These are phyloP conservation scores for Leccinum incarnatum DNA, from an alignment of 768 basidiomycete species.

Conservation along the genomic window DNA sequence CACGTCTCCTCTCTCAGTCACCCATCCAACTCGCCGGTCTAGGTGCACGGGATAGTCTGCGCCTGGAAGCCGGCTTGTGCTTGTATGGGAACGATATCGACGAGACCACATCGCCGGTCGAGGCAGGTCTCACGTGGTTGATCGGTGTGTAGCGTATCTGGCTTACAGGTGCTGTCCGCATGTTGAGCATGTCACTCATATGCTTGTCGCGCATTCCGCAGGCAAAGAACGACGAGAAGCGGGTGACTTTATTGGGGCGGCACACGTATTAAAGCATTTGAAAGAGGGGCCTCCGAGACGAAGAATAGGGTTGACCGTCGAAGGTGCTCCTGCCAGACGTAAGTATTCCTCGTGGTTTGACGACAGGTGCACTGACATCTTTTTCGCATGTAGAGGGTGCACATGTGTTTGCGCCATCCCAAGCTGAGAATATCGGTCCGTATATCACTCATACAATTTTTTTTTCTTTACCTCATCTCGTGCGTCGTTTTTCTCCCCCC, in stretches of 20 bases:
- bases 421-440: conserved; percentile 60
- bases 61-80: conserved; percentile 96
- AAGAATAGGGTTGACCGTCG: conserved; percentile 79
- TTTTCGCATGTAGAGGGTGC: conserved; percentile 60
- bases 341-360: conserved; percentile 20
- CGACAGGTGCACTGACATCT: neutral
- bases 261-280: conserved; percentile 68
- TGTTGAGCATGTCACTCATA: neutral
- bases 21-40: conserved; percentile 83
- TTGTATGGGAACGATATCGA: conserved; percentile 93
- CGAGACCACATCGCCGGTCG: conserved; percentile 81
- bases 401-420: conserved; percentile 58
- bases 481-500: conserved; percentile 15
- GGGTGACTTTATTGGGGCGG: conserved; percentile 77
- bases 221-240: conserved; percentile 78
- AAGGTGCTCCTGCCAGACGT: conserved; percentile 86
- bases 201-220: conserved; percentile 25
- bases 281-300: conserved; percentile 75
- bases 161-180: neutral
- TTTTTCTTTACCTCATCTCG: conserved; percentile 5
- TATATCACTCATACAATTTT: conserved; percentile 9
- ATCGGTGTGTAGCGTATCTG: conserved; percentile 62
- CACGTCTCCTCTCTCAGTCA: conserved; percentile 56
- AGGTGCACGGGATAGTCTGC: conserved; percentile 89
- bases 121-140: conserved; percentile 91